Conservation (phyloP, 768 basidiomycete genomes). For the Lepiota brunneoincarnata region DNA sequence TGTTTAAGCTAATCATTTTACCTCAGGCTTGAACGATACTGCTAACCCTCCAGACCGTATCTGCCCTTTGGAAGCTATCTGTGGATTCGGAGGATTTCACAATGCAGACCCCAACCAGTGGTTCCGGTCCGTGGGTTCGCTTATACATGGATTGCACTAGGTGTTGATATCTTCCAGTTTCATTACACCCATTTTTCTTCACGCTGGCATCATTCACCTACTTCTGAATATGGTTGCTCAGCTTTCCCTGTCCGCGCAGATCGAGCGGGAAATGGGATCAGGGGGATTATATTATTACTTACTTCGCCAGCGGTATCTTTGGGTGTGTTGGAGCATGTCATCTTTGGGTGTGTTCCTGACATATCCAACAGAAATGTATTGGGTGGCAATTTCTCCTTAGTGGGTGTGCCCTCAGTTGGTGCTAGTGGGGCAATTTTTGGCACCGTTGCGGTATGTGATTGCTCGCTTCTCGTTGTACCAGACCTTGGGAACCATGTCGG, state of each 20-base stretch:
- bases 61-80: conserved; percentile 80
- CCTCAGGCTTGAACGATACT: conserved; percentile 76
- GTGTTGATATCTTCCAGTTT: conserved; percentile 47
- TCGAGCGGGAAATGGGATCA: conserved; percentile 92
- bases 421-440: conserved; percentile 94
- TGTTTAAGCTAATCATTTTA: conserved; percentile 3
- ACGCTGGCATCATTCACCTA: conserved; percentile 95
- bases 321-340: conserved; percentile 47
- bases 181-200: conserved; percentile 86
- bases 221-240: conserved; percentile 90
- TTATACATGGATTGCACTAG: not conserved
- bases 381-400: conserved; percentile 90
- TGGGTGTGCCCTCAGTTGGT: conserved; percentile 86
- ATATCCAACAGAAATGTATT: conserved; percentile 62
- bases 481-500: not conserved
- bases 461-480: not conserved
- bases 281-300: conserved; percentile 80
- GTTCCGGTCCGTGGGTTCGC: conserved; percentile 36
- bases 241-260: conserved; percentile 72
- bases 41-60: conserved; percentile 67
- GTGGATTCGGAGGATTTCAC: conserved; percentile 77
- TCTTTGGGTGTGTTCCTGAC: not conserved
- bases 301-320: conserved; percentile 90
- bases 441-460: conserved; percentile 61
- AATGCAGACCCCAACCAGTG: conserved; percentile 42